A percentile compares a stretch with the other conserved stretches of the same genome.
These are phyloP conservation scores for Alternaria rosae DNA, from an alignment of 2,329 filamentous ascomycete species.

Conservation along the genomic window DNA sequence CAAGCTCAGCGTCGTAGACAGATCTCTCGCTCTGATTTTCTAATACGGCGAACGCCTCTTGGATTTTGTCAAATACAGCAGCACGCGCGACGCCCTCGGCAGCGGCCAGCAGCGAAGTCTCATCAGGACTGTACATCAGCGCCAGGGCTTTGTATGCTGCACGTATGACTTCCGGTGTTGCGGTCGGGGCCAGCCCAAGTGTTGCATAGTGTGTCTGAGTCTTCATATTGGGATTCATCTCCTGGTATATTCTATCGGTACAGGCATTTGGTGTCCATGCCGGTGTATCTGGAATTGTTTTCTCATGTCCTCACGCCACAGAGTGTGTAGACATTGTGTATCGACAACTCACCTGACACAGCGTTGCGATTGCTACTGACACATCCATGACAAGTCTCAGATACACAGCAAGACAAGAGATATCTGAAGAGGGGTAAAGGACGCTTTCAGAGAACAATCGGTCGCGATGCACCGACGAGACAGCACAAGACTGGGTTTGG, in stretches of 20 bases:
- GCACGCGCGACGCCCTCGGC: conserved; percentile 16
- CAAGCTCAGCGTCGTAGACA: conserved; percentile 26
- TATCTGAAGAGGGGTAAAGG: not conserved
- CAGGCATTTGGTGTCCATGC: not conserved
- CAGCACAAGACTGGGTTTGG: not conserved
- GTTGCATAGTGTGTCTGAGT: conserved; percentile 22
- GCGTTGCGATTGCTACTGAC: not conserved
- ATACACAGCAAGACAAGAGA: not conserved
- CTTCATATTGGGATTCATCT: not conserved
- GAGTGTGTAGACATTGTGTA: conserved; percentile 11
- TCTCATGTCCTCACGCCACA: not conserved
- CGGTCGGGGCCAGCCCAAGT: conserved; percentile 23
- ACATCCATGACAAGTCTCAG: not conserved
- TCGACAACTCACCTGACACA: conserved; percentile 11
- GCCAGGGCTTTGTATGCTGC: conserved; percentile 30
- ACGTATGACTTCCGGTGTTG: conserved; percentile 22
- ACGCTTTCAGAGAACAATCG: not conserved
- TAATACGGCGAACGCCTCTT: conserved; percentile 31
- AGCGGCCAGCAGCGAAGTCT: conserved; percentile 16
- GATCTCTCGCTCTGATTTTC: conserved; percentile 14
- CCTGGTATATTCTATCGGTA: not conserved
- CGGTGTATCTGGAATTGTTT: conserved; percentile 1
- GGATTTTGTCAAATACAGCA: conserved; percentile 13
- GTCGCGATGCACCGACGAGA: not conserved
- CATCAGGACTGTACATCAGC: conserved; percentile 24